Evolutionary conservation across 1,139 yeast species (phyloP), one percentile per base, ranked within the genome.

Genomic region (Pichia sp.): DNA sequence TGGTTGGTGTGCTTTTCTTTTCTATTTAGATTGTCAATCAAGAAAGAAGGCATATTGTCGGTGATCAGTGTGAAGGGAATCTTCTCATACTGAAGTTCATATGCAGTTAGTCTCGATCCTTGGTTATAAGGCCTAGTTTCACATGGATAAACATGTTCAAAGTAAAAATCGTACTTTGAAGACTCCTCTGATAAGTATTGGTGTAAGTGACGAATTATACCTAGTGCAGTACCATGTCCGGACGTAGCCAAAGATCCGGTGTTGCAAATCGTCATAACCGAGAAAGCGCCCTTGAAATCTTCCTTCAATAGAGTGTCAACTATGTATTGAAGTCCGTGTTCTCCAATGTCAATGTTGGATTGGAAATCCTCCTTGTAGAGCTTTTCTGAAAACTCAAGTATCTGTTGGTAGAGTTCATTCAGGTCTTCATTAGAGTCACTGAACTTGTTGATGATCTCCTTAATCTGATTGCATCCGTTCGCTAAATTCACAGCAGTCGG

Each of bases 51-150:
- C 91, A 91, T 88, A 41, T 87, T 83, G 54, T 91, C 98, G 21
- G 96, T 83, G 41, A 91, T 74, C 45, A 91, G 66, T 1, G 95
- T 84, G 37, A 93, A 77, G 6, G 97, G 97, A 33, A 91, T 85
- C 22, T 72, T 56, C 45, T 91, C 97, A 49, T 84, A 80, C 14
- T 83, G 77, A 34, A 91, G 68, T 56, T 91, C 98, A 56, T 78
- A 91, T 0, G 96, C 87, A 1, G 97, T 91, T 45, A 91, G 67
- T 49, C 95, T 74, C 0, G 97, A 87, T 5, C 98, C 98, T 61
- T 91, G 97, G 57, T 88, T 87, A 58, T 91, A 91, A 0, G 98
- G 98, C 51, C 98, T 72, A 1, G 98, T 91, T 58, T 91, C 98
- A 51, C 91, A 72, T 8, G 96, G 93, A 52, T 77, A 91, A 0